Conservation (phyloP, 495 filamentous ascomycete species). For the Aspergillus sparsus region DNA sequence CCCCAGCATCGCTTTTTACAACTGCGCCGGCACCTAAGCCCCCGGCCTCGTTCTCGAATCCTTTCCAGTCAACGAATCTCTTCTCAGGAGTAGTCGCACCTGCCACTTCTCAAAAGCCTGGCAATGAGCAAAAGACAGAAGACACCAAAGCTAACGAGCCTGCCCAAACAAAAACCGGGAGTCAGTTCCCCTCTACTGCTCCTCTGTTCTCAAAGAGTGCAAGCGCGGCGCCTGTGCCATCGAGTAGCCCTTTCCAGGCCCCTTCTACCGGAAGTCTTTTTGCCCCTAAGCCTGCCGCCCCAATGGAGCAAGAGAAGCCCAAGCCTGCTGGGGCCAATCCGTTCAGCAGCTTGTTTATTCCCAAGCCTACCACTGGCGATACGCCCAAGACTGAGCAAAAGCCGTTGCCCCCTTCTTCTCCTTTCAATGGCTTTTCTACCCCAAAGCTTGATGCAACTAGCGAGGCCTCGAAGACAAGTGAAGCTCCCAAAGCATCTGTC, state of each 20-base stretch:
- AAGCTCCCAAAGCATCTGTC: conserved; percentile 11
- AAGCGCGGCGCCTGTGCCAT: conserved; percentile 11
- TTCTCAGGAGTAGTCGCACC: conserved; percentile 20
- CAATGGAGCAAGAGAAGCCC: conserved; percentile 24
- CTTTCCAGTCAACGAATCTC: conserved; percentile 27
- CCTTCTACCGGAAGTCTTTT: conserved; percentile 27
- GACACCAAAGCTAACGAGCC: conserved; percentile 20
- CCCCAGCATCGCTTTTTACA: conserved; percentile 26
- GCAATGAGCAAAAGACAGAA: conserved; percentile 18
- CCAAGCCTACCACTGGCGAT: conserved; percentile 22
- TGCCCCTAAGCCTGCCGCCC: conserved; percentile 26
- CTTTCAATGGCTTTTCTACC: conserved; percentile 25
- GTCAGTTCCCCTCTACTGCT: conserved; percentile 15
- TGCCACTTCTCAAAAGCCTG: conserved; percentile 17
- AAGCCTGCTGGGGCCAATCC: conserved; percentile 25
- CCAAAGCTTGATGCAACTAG: conserved; percentile 20
- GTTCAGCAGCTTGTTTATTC: conserved; percentile 34
- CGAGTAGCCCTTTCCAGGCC: conserved; percentile 25
- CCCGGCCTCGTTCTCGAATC: conserved; percentile 24
- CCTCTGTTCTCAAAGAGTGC: conserved; percentile 27
- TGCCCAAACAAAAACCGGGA: conserved; percentile 17
- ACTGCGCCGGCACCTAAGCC: conserved; percentile 24
- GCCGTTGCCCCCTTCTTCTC: conserved; percentile 17
- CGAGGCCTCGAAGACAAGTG: conserved; percentile 20
- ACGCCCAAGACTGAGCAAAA: conserved; percentile 20